Percentiles rank a stretch among this genome's conserved stretches.
phyloP scores from a whole-genome alignment of 345 rosid species.

The Arabis alpina region DNA sequence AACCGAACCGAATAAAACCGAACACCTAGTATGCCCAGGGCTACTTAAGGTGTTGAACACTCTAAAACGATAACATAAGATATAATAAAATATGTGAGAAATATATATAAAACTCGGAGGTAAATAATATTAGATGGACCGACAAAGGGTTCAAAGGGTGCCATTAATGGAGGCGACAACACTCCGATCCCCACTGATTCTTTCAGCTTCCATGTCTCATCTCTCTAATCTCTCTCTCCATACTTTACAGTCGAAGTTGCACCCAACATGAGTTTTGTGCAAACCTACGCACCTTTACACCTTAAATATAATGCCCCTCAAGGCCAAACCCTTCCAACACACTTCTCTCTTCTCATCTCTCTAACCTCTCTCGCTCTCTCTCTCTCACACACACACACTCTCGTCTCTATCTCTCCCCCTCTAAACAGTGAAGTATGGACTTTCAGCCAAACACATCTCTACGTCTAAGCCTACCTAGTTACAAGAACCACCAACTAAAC shows the following conservation, averaged over 20 bases:
- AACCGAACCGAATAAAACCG: too few species aligned
- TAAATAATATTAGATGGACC: constrained; percentile 53
- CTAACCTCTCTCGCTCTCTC: constrained; percentile 15
- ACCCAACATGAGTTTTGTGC: constrained; percentile 45
- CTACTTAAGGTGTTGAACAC: constrained; percentile 36
- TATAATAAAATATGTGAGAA: constrained; percentile 25
- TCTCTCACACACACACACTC: too few species aligned
- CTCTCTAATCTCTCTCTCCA: constrained; percentile 43
- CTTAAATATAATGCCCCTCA: constrained; percentile 48
- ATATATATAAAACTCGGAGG: constrained; percentile 26
- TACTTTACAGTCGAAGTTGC: constrained; percentile 45
- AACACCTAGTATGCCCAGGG: too few species aligned
- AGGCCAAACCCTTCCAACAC: constrained; percentile 31
- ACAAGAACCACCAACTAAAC: constrained; percentile 56
- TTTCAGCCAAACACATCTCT: constrained; percentile 73
- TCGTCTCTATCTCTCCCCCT: background rate
- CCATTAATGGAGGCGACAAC: constrained; percentile 89
- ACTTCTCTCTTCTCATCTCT: constrained; percentile 27
- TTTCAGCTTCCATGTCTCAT: constrained; percentile 56
- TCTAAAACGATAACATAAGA: constrained; percentile 25
- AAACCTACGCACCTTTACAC: constrained; percentile 50
- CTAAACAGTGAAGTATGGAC: constrained; percentile 53
- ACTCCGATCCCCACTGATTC: constrained; percentile 73
- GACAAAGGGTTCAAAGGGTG: constrained; percentile 74
- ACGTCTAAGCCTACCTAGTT: constrained; percentile 56